phyloP scores from a whole-genome alignment of 2,329 filamentous ascomycete genomes.

The Colletotrichum sp. region DNA sequence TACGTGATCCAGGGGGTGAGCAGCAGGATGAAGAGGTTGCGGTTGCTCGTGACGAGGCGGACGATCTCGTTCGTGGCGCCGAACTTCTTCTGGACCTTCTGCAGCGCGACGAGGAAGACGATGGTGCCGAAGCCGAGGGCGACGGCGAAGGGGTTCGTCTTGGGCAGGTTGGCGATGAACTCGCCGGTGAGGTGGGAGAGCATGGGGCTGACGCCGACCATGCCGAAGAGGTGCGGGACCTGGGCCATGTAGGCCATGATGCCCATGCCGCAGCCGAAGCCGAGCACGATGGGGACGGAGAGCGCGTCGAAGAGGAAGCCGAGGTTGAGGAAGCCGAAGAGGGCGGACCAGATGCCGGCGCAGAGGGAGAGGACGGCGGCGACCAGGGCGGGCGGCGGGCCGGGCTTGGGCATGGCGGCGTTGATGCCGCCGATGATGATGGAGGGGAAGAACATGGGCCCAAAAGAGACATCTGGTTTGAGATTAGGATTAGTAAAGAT shows the following conservation, averaged over 20 bases:
- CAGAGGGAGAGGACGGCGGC: background rate
- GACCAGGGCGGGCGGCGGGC: background rate
- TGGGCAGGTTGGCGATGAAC: background rate
- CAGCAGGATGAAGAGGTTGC: background rate
- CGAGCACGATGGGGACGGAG: background rate
- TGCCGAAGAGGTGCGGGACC: background rate
- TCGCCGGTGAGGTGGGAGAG: background rate
- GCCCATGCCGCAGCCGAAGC: background rate
- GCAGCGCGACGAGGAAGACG: background rate
- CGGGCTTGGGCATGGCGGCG: background rate
- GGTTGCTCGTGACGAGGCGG: background rate
- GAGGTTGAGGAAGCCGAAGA: background rate
- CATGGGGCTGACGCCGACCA: background rate
- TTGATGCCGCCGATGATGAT: background rate
- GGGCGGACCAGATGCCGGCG: background rate
- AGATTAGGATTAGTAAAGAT: fast-evolving
- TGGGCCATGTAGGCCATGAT: background rate
- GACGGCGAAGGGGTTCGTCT: background rate
- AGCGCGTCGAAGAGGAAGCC: background rate
- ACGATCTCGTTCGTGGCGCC: background rate
- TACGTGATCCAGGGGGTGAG: background rate
- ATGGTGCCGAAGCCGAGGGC: background rate
- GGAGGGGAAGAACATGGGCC: background rate
- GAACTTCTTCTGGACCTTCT: background rate
- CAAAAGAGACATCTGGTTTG: background rate